Base-by-base conservation (phyloP, 495 filamentous ascomycete species). In the Penicillium parvum region DNA sequence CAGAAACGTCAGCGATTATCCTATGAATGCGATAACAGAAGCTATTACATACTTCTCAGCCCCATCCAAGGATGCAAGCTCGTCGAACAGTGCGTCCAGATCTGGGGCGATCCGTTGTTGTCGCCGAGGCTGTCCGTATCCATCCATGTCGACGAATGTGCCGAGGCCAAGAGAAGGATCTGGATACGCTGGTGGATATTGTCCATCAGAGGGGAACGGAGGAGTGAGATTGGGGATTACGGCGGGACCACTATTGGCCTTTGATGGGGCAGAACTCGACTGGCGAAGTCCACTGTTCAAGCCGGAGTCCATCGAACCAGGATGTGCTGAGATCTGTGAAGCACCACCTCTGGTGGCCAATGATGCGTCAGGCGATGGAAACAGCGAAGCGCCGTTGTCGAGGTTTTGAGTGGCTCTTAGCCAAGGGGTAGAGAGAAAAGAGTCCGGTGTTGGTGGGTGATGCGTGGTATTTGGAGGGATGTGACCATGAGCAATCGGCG, bases 51-150 rank as follows among this genome's bases (percentile, higher is more conserved):
- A 68, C 66, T 64, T 64, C 25, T 71, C 67, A 14, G 61, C 65
- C 25, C 67, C 67, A 44, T 71, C 67, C 21, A 71, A 40, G 7
- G 67, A 71, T 7, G 65, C 67, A 22, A 71, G 46, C 32, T 71
- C 67, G 26, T 71, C 67, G 38, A 71, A 69, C 42, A 71, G 41
- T 10, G 67, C 65, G 41, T 71, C 67, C 1, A 71, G 53, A 32
- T 71, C 67, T 7, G 67, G 67, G 4, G 67, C 67, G 32, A 71
- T 71, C 21, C 60, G 51, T n/a, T 56, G 65, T 27, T 43, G 47
- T 37, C 58, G 58, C n/a, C 52, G 50, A 14, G 59, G 47, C n/a
- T 52, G 37, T 7, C 55, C 63, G 17, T 65, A 63, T 7, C 58
- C 53, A 20, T 65, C 60, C 29, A 67, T 57, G 14, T 67, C 61